Percentiles rank a stretch among this genome's conserved stretches.
phyloP scores from a whole-genome alignment of 495 filamentous ascomycete genomes.

The Aspergillus avenaceus region DNA sequence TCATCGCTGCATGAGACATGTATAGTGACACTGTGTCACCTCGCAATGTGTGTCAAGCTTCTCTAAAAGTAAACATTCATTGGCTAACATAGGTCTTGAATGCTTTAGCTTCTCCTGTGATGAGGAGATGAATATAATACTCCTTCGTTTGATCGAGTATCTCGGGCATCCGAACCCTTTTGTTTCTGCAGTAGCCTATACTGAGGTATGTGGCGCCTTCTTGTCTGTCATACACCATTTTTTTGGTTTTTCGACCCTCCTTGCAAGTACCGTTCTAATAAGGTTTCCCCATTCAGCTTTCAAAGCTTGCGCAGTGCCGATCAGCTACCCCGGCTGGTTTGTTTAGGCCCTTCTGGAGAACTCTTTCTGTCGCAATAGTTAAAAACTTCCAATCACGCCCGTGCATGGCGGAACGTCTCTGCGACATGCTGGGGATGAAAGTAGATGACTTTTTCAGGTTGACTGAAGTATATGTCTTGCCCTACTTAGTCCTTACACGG shows the following conservation, averaged over 20 bases:
- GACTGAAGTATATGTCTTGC: conserved; percentile 78
- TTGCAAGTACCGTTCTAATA: conserved; percentile 6
- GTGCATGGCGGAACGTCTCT: conserved; percentile 74
- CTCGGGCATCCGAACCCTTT: conserved; percentile 79
- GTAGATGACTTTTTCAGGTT: conserved; percentile 67
- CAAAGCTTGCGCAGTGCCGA: conserved; percentile 60
- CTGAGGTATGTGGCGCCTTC: conserved; percentile 54
- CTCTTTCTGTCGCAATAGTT: conserved; percentile 69
- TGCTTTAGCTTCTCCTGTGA: conserved; percentile 54
- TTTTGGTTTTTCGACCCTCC: background rate
- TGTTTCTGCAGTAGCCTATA: conserved; percentile 72
- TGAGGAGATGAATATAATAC: conserved; percentile 78
- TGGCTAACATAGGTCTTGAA: background rate
- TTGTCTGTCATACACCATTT: background rate
- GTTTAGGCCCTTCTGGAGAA: conserved; percentile 83
- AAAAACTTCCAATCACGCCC: conserved; percentile 77
- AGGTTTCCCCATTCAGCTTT: conserved; percentile 39
- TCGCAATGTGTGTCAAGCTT: conserved; percentile 54
- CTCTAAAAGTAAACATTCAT: conserved; percentile 5
- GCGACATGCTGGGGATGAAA: conserved; percentile 70
- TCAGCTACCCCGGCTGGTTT: conserved; percentile 58
- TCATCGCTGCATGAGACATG: conserved; percentile 72
- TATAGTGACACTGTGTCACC: conserved; percentile 76
- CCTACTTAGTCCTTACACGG: conserved; percentile 75
- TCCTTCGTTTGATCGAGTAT: conserved; percentile 80